phyloP scores from a whole-genome alignment of 495 filamentous ascomycete species.

The Apodospora peruviana region DNA sequence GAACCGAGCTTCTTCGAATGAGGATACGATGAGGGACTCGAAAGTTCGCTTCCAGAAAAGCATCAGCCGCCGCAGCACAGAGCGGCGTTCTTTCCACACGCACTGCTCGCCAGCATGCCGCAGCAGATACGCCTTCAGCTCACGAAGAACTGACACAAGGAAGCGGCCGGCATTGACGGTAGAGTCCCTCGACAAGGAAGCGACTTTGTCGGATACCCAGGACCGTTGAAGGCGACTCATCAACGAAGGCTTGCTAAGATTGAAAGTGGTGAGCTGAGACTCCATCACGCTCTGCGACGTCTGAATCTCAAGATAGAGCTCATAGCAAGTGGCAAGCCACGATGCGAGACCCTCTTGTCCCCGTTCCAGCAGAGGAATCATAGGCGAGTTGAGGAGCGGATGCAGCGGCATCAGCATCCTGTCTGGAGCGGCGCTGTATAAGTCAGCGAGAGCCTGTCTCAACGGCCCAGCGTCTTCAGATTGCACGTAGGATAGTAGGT shows the following conservation, averaged over 20 bases:
- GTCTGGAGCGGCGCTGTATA: conserved; percentile 18
- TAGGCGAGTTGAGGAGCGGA: conserved; percentile 57
- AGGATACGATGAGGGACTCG: conserved; percentile 29
- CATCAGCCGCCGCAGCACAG: conserved; percentile 40
- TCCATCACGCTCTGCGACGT: conserved; percentile 22
- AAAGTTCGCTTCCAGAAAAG: conserved; percentile 56
- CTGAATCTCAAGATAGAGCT: conserved; percentile 44
- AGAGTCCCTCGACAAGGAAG: conserved; percentile 58
- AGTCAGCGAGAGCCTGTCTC: conserved; percentile 16
- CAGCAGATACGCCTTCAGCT: conserved; percentile 27
- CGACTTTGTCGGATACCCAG: conserved; percentile 49
- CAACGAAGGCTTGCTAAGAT: conserved; percentile 49
- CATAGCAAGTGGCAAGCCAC: conserved; percentile 45
- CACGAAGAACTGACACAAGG: conserved; percentile 25
- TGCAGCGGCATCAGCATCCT: conserved; percentile 51
- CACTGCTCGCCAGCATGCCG: conserved; percentile 15
- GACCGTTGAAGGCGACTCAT: conserved; percentile 69
- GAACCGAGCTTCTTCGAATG: conserved; percentile 50
- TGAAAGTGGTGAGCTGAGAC: conserved; percentile 26
- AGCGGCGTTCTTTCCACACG: conserved; percentile 28
- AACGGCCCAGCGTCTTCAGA: conserved; percentile 20
- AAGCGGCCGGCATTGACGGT: conserved; percentile 46
- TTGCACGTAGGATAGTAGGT: conserved; percentile 19
- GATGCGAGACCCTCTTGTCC: conserved; percentile 24
- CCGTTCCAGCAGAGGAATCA: conserved; percentile 36